A percentile compares a stretch with the other conserved stretches of the same genome.
phyloP scores from a whole-genome alignment of 192 early-diverging fungal species.

The Cladochytrium replicatum region DNA sequence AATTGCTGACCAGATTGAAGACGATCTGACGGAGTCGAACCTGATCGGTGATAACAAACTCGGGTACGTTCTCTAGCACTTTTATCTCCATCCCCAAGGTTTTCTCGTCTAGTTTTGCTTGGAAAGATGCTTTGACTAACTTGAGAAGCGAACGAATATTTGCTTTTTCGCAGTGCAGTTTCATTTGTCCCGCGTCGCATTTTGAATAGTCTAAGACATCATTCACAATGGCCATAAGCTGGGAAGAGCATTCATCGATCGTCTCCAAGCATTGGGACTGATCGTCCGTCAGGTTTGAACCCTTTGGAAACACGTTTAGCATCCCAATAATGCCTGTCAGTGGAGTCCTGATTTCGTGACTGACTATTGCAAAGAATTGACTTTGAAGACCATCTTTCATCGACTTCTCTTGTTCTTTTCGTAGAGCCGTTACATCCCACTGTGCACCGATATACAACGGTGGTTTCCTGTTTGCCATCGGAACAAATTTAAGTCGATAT shows the following conservation, averaged over 20 bases:
- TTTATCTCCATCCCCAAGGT: conserved; percentile 39
- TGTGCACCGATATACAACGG: too few species aligned
- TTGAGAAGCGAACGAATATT: conserved; percentile 47
- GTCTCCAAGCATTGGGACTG: too few species aligned
- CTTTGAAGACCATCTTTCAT: too few species aligned
- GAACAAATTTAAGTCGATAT: too few species aligned
- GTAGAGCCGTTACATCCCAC: too few species aligned
- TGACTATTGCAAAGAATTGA: conserved; percentile 61
- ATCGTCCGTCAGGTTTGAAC: too few species aligned
- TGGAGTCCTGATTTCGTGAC: conserved; percentile 39
- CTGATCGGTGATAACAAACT: conserved; percentile 41
- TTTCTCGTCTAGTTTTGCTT: conserved; percentile 41
- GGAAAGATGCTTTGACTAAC: conserved; percentile 46
- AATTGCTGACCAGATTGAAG: conserved; percentile 50
- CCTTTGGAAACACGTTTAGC: too few species aligned
- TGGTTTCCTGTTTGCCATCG: too few species aligned
- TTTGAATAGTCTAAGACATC: conserved; percentile 47
- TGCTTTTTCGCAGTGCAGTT: conserved; percentile 37
- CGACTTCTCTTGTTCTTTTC: too few species aligned
- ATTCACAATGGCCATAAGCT: conserved; percentile 23
- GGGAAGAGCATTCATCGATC: too few species aligned
- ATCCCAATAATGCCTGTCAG: conserved; percentile 24
- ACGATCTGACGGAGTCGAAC: conserved; percentile 49
- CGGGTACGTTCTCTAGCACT: conserved; percentile 43
- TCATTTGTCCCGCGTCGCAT: conserved; percentile 47